Evolutionary conservation across 2,329 filamentous ascomycete genomes (phyloP).

Genomic region (Endothia cerciana): DNA sequence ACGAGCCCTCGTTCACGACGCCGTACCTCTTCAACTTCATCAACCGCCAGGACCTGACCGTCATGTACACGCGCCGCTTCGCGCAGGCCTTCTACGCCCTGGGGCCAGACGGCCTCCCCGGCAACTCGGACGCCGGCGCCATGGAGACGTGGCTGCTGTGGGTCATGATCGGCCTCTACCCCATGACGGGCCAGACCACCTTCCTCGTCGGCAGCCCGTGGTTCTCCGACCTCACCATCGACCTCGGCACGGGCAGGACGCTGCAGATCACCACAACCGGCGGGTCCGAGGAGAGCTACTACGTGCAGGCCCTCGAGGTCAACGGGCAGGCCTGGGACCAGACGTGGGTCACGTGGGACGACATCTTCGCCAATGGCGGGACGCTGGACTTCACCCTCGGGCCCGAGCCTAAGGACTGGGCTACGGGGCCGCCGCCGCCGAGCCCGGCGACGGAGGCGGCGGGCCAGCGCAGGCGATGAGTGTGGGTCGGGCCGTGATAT

Average conservation of each 20-base stretch:
- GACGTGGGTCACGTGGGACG: conserved; percentile 68
- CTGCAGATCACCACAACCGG: conserved; percentile 60
- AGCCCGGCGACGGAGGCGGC: conserved; percentile 53
- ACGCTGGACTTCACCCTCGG: conserved; percentile 69
- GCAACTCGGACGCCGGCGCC: conserved; percentile 72
- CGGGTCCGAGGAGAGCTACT: conserved; percentile 50
- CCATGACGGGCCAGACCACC: conserved; percentile 69
- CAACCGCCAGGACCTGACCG: conserved; percentile 63
- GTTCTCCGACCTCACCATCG: conserved; percentile 63
- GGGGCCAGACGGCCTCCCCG: conserved; percentile 62
- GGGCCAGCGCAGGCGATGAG: conserved; percentile 12
- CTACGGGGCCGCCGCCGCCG: conserved; percentile 62
- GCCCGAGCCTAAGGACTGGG: conserved; percentile 55
- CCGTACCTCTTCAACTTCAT: conserved; percentile 73
- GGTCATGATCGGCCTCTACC: conserved; percentile 71
- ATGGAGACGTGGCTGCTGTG: conserved; percentile 74
- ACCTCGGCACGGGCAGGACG: conserved; percentile 52
- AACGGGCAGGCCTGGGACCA: conserved; percentile 67
- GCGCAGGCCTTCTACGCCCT: conserved; percentile 64
- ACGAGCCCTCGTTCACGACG: conserved; percentile 68
- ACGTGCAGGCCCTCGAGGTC: conserved; percentile 68
- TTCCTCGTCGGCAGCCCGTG: conserved; percentile 69
- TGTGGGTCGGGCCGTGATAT: not conserved
- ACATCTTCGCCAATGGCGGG: conserved; percentile 67
- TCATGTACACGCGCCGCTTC: conserved; percentile 60